These are phyloP conservation scores for Prunus mongolica DNA, from an alignment of 306 rosid genomes.

Conservation along the genomic window DNA sequence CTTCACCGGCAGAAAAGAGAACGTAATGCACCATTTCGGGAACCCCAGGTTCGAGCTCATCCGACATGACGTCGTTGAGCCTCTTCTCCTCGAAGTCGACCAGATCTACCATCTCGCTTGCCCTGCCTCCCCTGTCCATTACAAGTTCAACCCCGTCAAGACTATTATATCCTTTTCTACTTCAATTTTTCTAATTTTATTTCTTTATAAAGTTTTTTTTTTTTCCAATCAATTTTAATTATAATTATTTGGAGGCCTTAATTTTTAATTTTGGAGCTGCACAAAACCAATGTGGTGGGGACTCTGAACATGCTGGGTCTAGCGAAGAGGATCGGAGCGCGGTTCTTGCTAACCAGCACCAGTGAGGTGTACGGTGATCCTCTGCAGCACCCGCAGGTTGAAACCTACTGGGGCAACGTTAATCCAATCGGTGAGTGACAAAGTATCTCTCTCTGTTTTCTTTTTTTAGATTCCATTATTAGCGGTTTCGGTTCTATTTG, in stretches of 20 bases:
- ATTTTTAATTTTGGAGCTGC: conserved; percentile 10
- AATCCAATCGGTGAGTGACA: conserved; percentile 72
- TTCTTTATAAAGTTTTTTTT: background rate
- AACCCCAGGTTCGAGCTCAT: conserved; percentile 89
- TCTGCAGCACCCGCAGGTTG: conserved; percentile 95
- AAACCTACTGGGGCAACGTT: conserved; percentile 99
- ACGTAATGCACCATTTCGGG: conserved; percentile 88
- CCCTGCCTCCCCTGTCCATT: conserved; percentile 96
- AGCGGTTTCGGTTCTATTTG: background rate
- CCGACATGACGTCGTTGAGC: conserved; percentile 96
- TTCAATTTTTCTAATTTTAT: background rate
- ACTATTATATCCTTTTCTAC: conserved; percentile 82
- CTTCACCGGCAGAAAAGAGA: conserved; percentile 88
- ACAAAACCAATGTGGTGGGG: conserved; percentile 99
- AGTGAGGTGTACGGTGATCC: conserved; percentile 99
- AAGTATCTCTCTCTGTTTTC: background rate
- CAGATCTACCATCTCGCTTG: conserved; percentile 99
- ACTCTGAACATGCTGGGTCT: conserved; percentile 93
- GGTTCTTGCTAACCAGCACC: conserved; percentile 89
- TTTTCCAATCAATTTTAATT: background rate
- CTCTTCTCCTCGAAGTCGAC: conserved; percentile 84
- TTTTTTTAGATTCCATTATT: background rate
- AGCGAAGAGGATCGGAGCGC: conserved; percentile 86
- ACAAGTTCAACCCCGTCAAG: conserved; percentile 96
- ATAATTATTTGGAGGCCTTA: background rate